Base-by-base conservation (phyloP, 176 grass and related monocot species). In the Rhynchospora pubera region DNA sequence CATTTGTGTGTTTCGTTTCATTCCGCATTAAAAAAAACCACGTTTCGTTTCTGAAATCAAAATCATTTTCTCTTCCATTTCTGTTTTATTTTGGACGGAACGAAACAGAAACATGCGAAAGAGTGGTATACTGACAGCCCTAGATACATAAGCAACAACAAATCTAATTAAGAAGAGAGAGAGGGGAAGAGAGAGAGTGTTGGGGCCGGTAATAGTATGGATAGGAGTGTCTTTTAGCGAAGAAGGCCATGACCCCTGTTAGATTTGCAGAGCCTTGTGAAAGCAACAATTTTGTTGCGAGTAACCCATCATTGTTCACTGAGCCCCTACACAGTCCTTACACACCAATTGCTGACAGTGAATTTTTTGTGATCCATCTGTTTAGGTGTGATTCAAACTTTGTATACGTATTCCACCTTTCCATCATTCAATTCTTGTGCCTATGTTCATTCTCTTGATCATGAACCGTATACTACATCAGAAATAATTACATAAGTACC, bases 241-340 rank as follows among this genome's bases (percentile, higher is more conserved):
- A 69, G 78, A 65, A 66, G 60, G 92, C 65, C 92, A 91, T 82
- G 85, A 79, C 81, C 85, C 85, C 79, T 45, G 53, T 91, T 87
- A 88, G 89, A 94, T 94, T 91, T 91, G 89, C 82, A 91, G 85
- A 91, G 87, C 89, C 87, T 89, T 82, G 34, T 79, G 92, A 94
- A 83, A 91, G 92, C 57, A 89, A 94, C 85, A 72, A 79, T 79
- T 91, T 94, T 94, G 92, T 89, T 91, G 47, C 16, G 46, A 70
- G 26, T 65, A 78, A 50, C 69, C 87, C 65, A 91, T 91, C 59
- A 94, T 89, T 94, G 79, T 82, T 81, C 46, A 71, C 63, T 57
- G 88, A 83, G 84, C 85, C 87, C 88, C 82, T 56, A 85, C 89
- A 87, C 89, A 87, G 79, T 57, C 87, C 22, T 56, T 53, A 79